These are phyloP conservation scores for Crithidia expoeki DNA, from an alignment of 208 protist genomes.

Conservation along the genomic window DNA sequence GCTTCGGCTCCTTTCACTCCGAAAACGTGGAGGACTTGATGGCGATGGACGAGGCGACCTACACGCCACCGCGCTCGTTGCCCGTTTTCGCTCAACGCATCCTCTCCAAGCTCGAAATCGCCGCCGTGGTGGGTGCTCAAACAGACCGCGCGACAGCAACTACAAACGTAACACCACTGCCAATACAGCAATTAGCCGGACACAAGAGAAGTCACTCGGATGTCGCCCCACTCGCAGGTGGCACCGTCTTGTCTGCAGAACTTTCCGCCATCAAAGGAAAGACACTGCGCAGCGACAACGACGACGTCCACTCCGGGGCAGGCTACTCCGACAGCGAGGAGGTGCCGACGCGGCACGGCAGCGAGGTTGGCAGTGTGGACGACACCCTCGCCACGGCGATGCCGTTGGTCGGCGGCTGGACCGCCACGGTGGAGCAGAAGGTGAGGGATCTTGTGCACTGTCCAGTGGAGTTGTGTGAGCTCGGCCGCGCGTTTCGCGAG, in stretches of 20 bases:
- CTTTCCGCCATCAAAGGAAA: slow-evolving; percentile 3
- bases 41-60: slow-evolving; percentile 37
- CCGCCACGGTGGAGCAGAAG: slow-evolving; percentile 9
- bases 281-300: neutral
- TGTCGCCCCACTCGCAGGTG: neutral
- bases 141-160: neutral
- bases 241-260: slow-evolving; percentile 12
- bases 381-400: neutral
- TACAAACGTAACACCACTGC: neutral
- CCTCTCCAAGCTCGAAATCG: slow-evolving; percentile 43
- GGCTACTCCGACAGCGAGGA: slow-evolving; percentile 23
- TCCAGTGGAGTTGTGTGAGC: slow-evolving; percentile 20
- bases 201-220: slow-evolving; percentile 19
- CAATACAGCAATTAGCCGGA: neutral
- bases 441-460: slow-evolving; percentile 3
- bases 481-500: slow-evolving; percentile 57
- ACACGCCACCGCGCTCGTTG: slow-evolving; percentile 48
- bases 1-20: slow-evolving; percentile 93
- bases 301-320: slow-evolving; percentile 1
- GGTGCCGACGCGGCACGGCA: neutral
- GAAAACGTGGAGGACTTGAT: slow-evolving; percentile 91
- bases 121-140: neutral
- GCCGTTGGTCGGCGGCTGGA: slow-evolving; percentile 5
- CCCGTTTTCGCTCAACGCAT: slow-evolving; percentile 56
- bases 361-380: slow-evolving; percentile 2